Evolutionary conservation across 306 rosid genomes (phyloP).

Genomic region (Mimosa bimucronata): DNA sequence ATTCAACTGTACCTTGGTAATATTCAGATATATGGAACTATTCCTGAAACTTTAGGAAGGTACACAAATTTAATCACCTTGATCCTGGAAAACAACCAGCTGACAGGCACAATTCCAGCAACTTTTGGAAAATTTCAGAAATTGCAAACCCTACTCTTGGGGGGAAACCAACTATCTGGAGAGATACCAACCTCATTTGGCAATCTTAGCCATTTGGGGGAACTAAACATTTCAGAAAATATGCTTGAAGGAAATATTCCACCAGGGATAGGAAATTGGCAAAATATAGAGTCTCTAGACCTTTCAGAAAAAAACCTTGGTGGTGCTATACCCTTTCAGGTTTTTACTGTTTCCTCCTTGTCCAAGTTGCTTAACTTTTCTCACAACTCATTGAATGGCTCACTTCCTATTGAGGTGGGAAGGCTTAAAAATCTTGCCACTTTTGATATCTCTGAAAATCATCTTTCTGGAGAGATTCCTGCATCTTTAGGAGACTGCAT

Average conservation of each 20-base stretch:
- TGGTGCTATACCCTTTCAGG: constrained; percentile 3
- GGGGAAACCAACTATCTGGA: constrained; percentile 8
- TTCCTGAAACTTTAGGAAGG: constrained; percentile 13
- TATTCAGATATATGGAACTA: constrained; percentile 24
- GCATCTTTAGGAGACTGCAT: not conserved
- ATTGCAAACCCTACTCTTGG: not conserved
- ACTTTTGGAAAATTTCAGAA: not conserved
- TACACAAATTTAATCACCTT: constrained; percentile 3
- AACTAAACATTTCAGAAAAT: not conserved
- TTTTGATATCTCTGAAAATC: constrained; percentile 28
- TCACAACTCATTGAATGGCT: not conserved
- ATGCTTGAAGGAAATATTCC: constrained; percentile 26
- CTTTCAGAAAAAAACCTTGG: not conserved
- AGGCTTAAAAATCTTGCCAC: not conserved
- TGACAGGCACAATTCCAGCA: not conserved
- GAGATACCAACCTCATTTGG: constrained; percentile 17
- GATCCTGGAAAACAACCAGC: not conserved
- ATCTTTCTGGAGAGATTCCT: constrained; percentile 22
- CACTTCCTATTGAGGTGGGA: not conserved
- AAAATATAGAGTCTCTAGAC: not conserved
- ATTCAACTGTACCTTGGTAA: not conserved
- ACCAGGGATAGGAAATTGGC: not conserved
- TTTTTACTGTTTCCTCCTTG: constrained; percentile 1
- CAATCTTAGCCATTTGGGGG: not conserved
- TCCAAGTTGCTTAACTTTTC: not conserved